Conservation (phyloP, 805 yeast species). For the Candida succiphila region DNA sequence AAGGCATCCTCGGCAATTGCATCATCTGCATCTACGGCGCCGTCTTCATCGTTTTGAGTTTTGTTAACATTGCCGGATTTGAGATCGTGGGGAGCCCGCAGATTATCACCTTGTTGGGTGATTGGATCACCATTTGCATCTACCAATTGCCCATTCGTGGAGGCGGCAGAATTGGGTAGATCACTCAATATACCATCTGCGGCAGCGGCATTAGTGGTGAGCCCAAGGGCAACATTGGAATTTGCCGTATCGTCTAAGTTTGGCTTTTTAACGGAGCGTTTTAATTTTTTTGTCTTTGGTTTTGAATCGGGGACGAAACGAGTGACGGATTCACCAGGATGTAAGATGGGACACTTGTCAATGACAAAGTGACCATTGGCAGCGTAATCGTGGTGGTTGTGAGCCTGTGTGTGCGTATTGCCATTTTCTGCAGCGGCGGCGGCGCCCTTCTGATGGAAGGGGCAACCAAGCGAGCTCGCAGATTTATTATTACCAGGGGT, state of each 20-base stretch:
- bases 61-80: neutral
- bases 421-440: neutral
- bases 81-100: neutral
- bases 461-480: slow-evolving; percentile 7
- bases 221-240: neutral
- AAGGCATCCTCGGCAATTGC: slow-evolving; percentile 17
- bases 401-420: neutral
- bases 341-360: slow-evolving; percentile 19
- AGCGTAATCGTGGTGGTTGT: neutral
- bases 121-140: neutral
- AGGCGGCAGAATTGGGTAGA: slow-evolving; percentile 2
- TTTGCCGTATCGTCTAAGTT: neutral
- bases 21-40: slow-evolving; percentile 11
- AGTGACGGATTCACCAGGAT: slow-evolving; percentile 12
- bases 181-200: slow-evolving; percentile 1
- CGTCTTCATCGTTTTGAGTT: neutral
- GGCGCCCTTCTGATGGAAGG: neutral
- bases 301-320: slow-evolving; percentile 3
- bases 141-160: neutral
- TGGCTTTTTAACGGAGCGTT: neutral
- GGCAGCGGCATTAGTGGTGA: neutral
- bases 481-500: neutral
- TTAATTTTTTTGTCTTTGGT: neutral
- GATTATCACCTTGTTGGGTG: neutral
- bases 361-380: slow-evolving; percentile 3